Conservation (phyloP, 306 rosid species). For the Luffa acutangula region DNA sequence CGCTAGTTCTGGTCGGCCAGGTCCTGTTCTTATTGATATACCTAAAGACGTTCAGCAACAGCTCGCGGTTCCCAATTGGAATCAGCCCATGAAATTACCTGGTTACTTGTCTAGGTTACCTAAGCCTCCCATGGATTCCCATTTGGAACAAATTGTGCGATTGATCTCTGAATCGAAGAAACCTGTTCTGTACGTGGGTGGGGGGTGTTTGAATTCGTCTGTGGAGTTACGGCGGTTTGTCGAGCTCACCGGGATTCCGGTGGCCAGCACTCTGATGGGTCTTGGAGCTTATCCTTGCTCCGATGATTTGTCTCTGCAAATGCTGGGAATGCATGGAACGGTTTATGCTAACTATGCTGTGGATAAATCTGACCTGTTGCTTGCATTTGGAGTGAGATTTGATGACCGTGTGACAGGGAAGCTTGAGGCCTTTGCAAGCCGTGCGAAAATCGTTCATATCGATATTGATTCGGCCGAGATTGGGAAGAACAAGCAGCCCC, state of each 20-base stretch:
- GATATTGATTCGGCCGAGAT: slow-evolving; percentile 90
- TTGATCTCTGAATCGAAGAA: slow-evolving; percentile 45
- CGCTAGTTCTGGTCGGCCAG: slow-evolving; percentile 75
- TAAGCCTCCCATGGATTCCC: slow-evolving; percentile 23
- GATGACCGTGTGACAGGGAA: slow-evolving; percentile 91
- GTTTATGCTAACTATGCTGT: slow-evolving; percentile 88
- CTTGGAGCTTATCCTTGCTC: slow-evolving; percentile 50
- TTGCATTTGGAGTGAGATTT: slow-evolving; percentile 87
- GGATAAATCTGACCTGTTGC: slow-evolving; percentile 63
- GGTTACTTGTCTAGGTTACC: slow-evolving; percentile 69
- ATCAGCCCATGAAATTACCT: slow-evolving; percentile 25
- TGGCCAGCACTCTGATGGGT: slow-evolving; percentile 85
- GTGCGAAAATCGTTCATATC: slow-evolving; percentile 85
- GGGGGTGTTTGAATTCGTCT: slow-evolving; percentile 76
- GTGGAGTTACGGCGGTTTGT: slow-evolving; percentile 55
- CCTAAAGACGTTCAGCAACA: slow-evolving; percentile 91
- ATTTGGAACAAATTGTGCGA: slow-evolving; percentile 49
- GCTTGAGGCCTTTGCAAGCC: slow-evolving; percentile 75
- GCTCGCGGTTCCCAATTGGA: slow-evolving; percentile 67
- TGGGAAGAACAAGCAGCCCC: slow-evolving; percentile 93
- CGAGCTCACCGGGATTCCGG: slow-evolving; percentile 60
- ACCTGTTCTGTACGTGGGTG: slow-evolving; percentile 80
- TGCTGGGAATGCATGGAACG: slow-evolving; percentile 94
- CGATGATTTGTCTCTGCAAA: slow-evolving; percentile 50
- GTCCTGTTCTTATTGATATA: slow-evolving; percentile 68